Conservation (phyloP, 441 rosid genomes). For the Adansonia rubrostipa region DNA sequence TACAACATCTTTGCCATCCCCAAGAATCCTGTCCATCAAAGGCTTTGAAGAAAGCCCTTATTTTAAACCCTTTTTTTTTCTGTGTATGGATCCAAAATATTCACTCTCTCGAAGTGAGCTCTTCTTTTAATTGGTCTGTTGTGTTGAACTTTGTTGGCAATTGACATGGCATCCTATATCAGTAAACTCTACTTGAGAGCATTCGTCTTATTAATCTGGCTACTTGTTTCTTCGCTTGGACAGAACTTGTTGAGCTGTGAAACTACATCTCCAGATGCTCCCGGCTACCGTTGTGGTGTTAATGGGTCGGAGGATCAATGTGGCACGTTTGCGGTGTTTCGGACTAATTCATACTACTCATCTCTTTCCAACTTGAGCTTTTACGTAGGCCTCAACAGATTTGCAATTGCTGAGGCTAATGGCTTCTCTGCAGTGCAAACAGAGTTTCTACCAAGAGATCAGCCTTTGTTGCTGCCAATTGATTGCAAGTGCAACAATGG, state of each 20-base stretch:
- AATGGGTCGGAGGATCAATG: slow-evolving; percentile 46
- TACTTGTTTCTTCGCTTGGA: slow-evolving; percentile 43
- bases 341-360: slow-evolving; percentile 52
- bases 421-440: slow-evolving; percentile 53
- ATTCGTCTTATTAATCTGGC: slow-evolving; percentile 41
- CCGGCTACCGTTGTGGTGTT: slow-evolving; percentile 52
- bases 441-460: slow-evolving; percentile 50
- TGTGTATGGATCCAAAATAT: slow-evolving; percentile 62
- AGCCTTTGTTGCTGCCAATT: slow-evolving; percentile 62
- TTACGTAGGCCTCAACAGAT: slow-evolving; percentile 55
- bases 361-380: slow-evolving; percentile 63
- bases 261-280: slow-evolving; percentile 48
- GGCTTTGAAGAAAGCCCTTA: slow-evolving; percentile 24
- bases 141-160: slow-evolving; percentile 31
- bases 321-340: slow-evolving; percentile 60
- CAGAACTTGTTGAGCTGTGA: slow-evolving; percentile 58
- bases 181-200: slow-evolving; percentile 41
- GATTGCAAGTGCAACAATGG: slow-evolving; percentile 63
- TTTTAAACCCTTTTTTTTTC: slow-evolving; percentile 22
- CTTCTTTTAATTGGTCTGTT: slow-evolving; percentile 33
- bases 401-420: slow-evolving; percentile 50
- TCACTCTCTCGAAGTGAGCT: slow-evolving; percentile 39
- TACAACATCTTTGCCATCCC: slow-evolving; percentile 39
- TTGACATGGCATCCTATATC: slow-evolving; percentile 47
- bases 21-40: slow-evolving; percentile 55